phyloP scores from a whole-genome alignment of 1,284 basidiomycete species.

The Volvariella volvacea region DNA sequence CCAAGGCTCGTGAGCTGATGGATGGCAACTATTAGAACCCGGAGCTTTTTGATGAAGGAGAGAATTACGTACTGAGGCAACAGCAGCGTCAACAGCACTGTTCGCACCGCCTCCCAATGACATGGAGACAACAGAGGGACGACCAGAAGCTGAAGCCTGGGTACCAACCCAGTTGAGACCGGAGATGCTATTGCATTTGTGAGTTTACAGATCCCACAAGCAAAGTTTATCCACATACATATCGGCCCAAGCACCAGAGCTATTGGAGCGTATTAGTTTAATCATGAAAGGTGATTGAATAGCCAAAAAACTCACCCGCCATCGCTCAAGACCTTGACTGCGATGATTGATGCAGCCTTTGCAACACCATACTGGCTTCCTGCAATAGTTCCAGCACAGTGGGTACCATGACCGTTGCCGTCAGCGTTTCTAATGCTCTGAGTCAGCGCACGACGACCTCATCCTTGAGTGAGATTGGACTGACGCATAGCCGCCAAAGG shows the following conservation, averaged over 20 bases:
- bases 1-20: slow-evolving; percentile 12
- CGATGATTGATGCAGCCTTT: slow-evolving; percentile 29
- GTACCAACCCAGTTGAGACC: slow-evolving; percentile 34
- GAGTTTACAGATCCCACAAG: too few species aligned
- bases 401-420: slow-evolving; percentile 48
- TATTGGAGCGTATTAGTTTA: neutral
- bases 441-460: neutral
- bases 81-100: slow-evolving; percentile 58
- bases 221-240: slow-evolving; percentile 2
- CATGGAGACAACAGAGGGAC: slow-evolving; percentile 66
- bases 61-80: slow-evolving; percentile 34
- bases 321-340: slow-evolving; percentile 69
- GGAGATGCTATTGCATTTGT: slow-evolving; percentile 45
- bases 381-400: slow-evolving; percentile 25
- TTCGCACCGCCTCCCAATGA: slow-evolving; percentile 64
- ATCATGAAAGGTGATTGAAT: neutral
- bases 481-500: slow-evolving; percentile 24
- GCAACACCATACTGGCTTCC: neutral
- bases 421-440: slow-evolving; percentile 38
- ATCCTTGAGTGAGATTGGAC: neutral
- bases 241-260: neutral
- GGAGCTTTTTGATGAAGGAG: neutral
- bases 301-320: slow-evolving; percentile 16
- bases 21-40: slow-evolving; percentile 13
- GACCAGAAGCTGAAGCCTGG: slow-evolving; percentile 39